Conservation (phyloP, 371 early-diverging fungal genomes). For the Chytridium lagenaria region DNA sequence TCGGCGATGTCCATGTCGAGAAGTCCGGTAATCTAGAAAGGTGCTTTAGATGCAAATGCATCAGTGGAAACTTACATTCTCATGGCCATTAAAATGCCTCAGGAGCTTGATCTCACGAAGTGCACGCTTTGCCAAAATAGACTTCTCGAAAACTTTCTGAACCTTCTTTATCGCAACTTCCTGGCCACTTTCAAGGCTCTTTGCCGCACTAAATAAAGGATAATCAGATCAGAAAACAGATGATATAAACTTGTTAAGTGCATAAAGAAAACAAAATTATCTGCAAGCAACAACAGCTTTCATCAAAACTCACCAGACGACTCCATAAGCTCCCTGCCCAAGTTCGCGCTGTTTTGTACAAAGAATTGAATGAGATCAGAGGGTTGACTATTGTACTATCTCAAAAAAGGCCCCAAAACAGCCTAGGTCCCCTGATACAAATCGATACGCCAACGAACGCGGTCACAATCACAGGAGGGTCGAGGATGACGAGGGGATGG, state of each 20-base stretch:
- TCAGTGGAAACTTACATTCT: slow-evolving; percentile 51
- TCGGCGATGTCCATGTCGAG: slow-evolving; percentile 61
- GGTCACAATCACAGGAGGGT: too few relatives aligned
- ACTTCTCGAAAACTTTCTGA: slow-evolving; percentile 60
- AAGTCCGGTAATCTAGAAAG: slow-evolving; percentile 56
- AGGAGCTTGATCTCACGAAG: slow-evolving; percentile 64
- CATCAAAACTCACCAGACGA: slow-evolving; percentile 60
- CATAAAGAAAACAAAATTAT: too few relatives aligned
- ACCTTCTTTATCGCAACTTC: slow-evolving; percentile 67
- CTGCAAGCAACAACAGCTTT: too few relatives aligned
- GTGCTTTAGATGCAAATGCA: background rate
- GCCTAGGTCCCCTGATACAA: too few relatives aligned
- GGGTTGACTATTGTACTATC: too few relatives aligned
- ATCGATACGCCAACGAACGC: too few relatives aligned
- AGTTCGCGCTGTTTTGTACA: slow-evolving; percentile 43
- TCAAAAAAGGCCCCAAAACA: too few relatives aligned
- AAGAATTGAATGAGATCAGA: background rate
- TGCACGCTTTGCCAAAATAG: slow-evolving; percentile 62
- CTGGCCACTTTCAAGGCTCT: slow-evolving; percentile 47
- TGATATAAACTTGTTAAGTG: too few relatives aligned
- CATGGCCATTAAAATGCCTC: slow-evolving; percentile 62
- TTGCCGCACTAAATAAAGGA: slow-evolving; percentile 49
- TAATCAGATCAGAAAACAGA: background rate
- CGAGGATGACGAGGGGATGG: background rate
- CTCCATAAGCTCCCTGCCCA: slow-evolving; percentile 64